These are phyloP conservation scores for Hanseniaspora valbyensis DNA, from an alignment of 805 yeast genomes.

Conservation along the genomic window DNA sequence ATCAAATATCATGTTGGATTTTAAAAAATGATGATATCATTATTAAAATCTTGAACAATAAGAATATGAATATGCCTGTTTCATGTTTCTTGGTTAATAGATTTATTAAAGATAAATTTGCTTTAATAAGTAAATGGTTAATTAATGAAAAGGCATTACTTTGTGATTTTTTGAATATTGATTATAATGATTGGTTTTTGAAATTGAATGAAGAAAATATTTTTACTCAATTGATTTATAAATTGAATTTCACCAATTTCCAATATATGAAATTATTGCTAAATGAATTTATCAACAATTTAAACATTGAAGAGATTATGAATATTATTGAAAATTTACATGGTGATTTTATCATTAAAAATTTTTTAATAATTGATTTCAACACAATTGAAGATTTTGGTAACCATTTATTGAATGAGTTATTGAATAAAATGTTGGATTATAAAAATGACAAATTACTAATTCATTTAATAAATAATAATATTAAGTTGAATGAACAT, in stretches of 20 bases:
- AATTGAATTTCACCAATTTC: slow-evolving; percentile 7
- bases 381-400: slow-evolving; percentile 15
- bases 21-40: not conserved
- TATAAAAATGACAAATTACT: not conserved
- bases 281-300: slow-evolving; percentile 10
- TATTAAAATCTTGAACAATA: not conserved
- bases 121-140: slow-evolving; percentile 3
- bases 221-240: slow-evolving; percentile 6
- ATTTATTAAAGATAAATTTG: not conserved
- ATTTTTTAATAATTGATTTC: slow-evolving; percentile 11
- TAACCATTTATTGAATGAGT: slow-evolving; percentile 6
- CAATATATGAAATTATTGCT: slow-evolving; percentile 7
- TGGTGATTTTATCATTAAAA: slow-evolving; percentile 4
- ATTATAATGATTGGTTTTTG: slow-evolving; percentile 4
- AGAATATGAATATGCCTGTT: not conserved
- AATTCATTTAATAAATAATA: slow-evolving; percentile 7
- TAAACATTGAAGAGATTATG: slow-evolving; percentile 8
- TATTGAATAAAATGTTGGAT: slow-evolving; percentile 1
- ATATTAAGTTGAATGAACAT: slow-evolving; percentile 3
- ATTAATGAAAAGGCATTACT: slow-evolving; percentile 6
- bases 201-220: slow-evolving; percentile 10
- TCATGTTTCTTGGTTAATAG: not conserved
- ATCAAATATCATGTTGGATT: not conserved
- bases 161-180: not conserved
- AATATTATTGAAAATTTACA: not conserved